A percentile compares a stretch with the other conserved stretches of the same genome.
Conservation (phyloP, 768 basidiomycete species). For the Suillus placidus region DNA sequence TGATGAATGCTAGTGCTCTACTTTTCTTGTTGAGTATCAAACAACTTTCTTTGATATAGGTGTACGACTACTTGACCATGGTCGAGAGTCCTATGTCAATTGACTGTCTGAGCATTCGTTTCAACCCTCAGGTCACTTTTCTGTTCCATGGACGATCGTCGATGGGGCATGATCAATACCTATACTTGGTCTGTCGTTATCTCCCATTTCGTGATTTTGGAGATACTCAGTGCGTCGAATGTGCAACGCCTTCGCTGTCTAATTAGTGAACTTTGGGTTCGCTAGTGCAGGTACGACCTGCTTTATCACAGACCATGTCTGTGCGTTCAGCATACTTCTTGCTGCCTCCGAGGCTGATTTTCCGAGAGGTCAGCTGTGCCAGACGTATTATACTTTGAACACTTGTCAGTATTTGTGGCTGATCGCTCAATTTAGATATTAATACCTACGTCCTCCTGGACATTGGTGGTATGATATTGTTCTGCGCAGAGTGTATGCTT, state of each 20-base stretch:
- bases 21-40: neutral
- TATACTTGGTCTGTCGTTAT: neutral
- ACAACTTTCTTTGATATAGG: neutral
- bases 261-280: neutral
- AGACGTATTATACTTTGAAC: neutral
- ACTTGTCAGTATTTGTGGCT: neutral
- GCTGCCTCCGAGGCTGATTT: neutral
- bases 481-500: neutral
- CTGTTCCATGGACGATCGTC: neutral
- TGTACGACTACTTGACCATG: neutral
- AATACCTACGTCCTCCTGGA: neutral
- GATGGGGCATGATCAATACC: neutral
- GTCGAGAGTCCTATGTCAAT: neutral
- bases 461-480: conserved; percentile 1
- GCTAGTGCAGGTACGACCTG: neutral
- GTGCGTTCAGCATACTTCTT: neutral
- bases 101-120: neutral
- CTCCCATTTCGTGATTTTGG: neutral
- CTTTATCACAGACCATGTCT: neutral
- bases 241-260: neutral
- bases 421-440: neutral
- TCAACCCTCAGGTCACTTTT: neutral
- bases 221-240: neutral
- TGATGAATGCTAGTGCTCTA: neutral
- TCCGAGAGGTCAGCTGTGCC: neutral